phyloP scores from a whole-genome alignment of 1,284 basidiomycete genomes.

The Puccinia triticina region DNA sequence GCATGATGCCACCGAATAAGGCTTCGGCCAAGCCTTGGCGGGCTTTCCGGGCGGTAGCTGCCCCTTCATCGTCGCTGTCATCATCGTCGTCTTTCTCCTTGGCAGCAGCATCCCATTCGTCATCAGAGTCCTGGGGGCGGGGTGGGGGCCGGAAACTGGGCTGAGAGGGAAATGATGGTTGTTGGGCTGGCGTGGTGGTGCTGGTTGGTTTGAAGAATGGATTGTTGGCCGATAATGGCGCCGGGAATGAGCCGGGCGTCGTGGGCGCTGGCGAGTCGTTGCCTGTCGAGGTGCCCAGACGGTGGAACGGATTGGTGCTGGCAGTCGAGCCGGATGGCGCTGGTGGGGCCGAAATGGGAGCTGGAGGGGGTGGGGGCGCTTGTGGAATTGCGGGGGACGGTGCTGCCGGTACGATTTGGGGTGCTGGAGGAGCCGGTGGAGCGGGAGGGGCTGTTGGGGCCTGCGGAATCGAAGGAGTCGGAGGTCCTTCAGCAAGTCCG shows the following conservation, averaged over 20 bases:
- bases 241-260: conserved; percentile 59
- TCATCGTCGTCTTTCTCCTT: conserved; percentile 73
- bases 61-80: conserved; percentile 78
- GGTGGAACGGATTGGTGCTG: conserved; percentile 55
- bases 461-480: conserved; percentile 50
- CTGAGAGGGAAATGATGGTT: conserved; percentile 50
- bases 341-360: conserved; percentile 59
- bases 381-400: conserved; percentile 54
- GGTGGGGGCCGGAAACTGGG: conserved; percentile 52
- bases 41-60: conserved; percentile 64
- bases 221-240: conserved; percentile 59
- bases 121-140: conserved; percentile 65
- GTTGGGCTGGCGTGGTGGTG: conserved; percentile 59
- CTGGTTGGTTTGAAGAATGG: conserved; percentile 59
- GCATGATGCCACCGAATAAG: conserved; percentile 73
- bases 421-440: conserved; percentile 60
- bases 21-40: conserved; percentile 75
- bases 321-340: conserved; percentile 54
- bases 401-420: conserved; percentile 58
- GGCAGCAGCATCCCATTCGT: conserved; percentile 82
- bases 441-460: conserved; percentile 59
- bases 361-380: conserved; percentile 51
- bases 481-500: conserved; percentile 61
- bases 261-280: conserved; percentile 58
- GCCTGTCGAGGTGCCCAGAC: conserved; percentile 47